Evolutionary conservation across 352 stramenopile genomes (phyloP).

Genomic region (Globisporangium splendens): DNA sequence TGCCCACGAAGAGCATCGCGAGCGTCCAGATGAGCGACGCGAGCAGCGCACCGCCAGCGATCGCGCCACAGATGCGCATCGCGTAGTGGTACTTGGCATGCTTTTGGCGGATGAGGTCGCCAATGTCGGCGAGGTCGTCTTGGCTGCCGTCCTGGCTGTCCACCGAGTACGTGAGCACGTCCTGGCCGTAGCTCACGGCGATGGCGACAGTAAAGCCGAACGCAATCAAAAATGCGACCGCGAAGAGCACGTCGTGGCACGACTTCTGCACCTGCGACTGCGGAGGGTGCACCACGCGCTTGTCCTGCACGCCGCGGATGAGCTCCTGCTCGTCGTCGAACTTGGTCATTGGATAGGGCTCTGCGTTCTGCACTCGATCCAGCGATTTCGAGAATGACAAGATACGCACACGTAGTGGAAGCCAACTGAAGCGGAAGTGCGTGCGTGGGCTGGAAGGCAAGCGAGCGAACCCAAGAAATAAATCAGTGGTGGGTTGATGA

Average conservation of each 20-base stretch:
- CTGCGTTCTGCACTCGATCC: background rate
- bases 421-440: background rate
- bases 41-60: conserved; percentile 35
- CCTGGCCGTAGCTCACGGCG: conserved; percentile 17
- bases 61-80: conserved; percentile 37
- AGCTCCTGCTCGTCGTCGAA: conserved; percentile 12
- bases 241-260: conserved; percentile 24
- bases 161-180: conserved; percentile 18
- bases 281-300: conserved; percentile 13
- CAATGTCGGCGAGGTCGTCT: conserved; percentile 11
- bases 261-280: conserved; percentile 24
- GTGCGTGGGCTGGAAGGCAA: background rate
- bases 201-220: conserved; percentile 17
- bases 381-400: conserved; percentile 6
- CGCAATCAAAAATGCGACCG: conserved; percentile 13
- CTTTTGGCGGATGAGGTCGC: conserved; percentile 35
- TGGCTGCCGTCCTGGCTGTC: background rate
- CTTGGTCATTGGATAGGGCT: conserved; percentile 7
- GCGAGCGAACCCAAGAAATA: conserved; percentile 1
- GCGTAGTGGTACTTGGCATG: conserved; percentile 59
- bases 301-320: conserved; percentile 12
- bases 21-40: conserved; percentile 45
- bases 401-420: background rate
- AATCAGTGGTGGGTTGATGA: background rate
- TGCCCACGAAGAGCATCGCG: conserved; percentile 48